Percentiles rank a stretch among this genome's conserved stretches.
phyloP scores from a whole-genome alignment of 176 grass and related monocot genomes.

The Musa beccarii region DNA sequence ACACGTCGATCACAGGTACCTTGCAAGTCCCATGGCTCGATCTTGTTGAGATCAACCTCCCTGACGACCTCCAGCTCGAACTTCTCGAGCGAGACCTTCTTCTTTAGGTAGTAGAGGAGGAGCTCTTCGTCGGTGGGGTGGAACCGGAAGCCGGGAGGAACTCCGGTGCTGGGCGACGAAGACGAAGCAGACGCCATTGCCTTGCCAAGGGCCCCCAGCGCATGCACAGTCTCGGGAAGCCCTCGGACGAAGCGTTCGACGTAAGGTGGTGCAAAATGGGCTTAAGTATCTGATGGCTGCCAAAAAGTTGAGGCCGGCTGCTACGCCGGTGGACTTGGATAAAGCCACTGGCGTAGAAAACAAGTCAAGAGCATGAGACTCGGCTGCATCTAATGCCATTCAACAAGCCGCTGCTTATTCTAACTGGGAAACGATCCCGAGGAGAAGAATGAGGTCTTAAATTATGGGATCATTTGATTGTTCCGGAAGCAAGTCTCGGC shows the following conservation, averaged over 20 bases:
- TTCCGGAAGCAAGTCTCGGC: background rate
- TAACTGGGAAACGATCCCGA: slow-evolving; percentile 88
- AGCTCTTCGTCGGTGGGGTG: slow-evolving; percentile 94
- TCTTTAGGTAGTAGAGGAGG: slow-evolving; percentile 88
- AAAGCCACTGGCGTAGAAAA: slow-evolving; percentile 57
- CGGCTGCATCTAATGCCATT: slow-evolving; percentile 3
- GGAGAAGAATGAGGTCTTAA: slow-evolving; percentile 19
- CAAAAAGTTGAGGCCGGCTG: slow-evolving; percentile 81
- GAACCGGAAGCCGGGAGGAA: slow-evolving; percentile 95
- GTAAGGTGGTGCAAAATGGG: slow-evolving; percentile 5
- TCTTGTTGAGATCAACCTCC: slow-evolving; percentile 93
- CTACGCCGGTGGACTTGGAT: slow-evolving; percentile 64
- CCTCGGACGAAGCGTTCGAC: slow-evolving; percentile 34
- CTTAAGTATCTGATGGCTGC: background rate
- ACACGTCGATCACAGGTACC: slow-evolving; percentile 24
- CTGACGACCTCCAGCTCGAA: slow-evolving; percentile 84
- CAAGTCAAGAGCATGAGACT: slow-evolving; percentile 55
- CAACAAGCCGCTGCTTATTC: slow-evolving; percentile 29
- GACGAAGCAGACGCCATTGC: slow-evolving; percentile 32
- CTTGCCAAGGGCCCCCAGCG: slow-evolving; percentile 27
- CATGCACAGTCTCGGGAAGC: background rate
- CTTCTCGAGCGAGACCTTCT: slow-evolving; percentile 80
- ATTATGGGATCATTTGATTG: slow-evolving; percentile 25
- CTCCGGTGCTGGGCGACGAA: slow-evolving; percentile 60
- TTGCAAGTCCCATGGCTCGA: slow-evolving; percentile 96